These are phyloP conservation scores for Sporothrix brasiliensis DNA, from an alignment of 2,329 filamentous ascomycete species.

Conservation along the genomic window DNA sequence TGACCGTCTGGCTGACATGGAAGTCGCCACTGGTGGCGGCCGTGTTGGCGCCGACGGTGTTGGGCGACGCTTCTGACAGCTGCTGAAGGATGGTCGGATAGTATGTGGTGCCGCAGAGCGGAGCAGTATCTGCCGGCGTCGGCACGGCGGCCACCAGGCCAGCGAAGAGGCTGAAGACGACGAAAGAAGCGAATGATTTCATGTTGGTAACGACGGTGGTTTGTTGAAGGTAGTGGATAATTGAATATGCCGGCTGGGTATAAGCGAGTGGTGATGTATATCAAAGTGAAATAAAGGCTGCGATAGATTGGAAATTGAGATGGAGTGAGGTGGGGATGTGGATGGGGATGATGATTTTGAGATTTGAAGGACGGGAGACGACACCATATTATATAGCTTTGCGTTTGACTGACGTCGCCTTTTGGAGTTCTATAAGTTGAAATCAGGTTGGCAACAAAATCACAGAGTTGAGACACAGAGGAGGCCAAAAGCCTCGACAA, in stretches of 20 bases:
- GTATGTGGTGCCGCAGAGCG: conserved; percentile 33
- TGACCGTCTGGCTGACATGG: conserved; percentile 26
- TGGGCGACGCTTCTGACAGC: conserved; percentile 27
- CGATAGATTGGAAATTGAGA: background rate
- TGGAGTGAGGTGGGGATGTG: background rate
- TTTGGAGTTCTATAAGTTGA: background rate
- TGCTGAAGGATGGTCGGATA: conserved; percentile 33
- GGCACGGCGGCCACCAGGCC: conserved; percentile 27
- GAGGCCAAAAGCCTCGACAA: background rate
- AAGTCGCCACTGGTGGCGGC: conserved; percentile 27
- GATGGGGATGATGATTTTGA: background rate
- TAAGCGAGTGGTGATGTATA: background rate
- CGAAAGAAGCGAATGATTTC: conserved; percentile 25
- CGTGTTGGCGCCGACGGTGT: conserved; percentile 29
- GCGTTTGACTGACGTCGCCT: background rate
- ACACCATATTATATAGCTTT: background rate
- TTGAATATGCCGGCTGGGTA: background rate
- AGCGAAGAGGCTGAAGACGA: conserved; percentile 20
- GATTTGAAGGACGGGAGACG: background rate
- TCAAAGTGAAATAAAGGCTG: background rate
- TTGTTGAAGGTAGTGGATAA: background rate
- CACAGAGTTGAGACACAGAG: background rate
- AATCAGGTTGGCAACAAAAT: background rate
- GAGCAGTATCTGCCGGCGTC: conserved; percentile 28
- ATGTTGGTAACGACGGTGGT: conserved; percentile 10